Base-by-base conservation (phyloP, 2,329 filamentous ascomycete species). In the Microascus cirrosus region DNA sequence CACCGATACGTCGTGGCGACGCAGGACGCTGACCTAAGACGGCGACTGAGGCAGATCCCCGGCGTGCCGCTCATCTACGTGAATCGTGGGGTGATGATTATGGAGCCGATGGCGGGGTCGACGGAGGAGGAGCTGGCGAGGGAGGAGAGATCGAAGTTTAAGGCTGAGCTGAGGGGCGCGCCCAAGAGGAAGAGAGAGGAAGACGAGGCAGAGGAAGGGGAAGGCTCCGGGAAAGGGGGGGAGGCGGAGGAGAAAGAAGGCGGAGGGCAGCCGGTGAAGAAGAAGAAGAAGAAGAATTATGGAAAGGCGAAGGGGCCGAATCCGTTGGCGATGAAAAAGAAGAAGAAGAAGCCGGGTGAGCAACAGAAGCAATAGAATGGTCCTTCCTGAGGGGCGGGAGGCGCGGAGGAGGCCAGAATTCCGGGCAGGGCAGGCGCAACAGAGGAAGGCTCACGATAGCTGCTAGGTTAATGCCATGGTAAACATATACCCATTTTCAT, bases 31-130 rank as follows among this genome's bases (percentile, higher is more conserved):
- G 80, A 83, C 50, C 77, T 89, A 53, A 75, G 89, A 62, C 76
- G 78, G 53, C 73, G 76, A 62, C 77, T 93, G 73, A 79, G 88
- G 55, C 72, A 71, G n/a, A 78, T 92, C 22, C 78, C 82, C 25
- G 89, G 87, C 22, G 86, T 90, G 54, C 89, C 89, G 22, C 69
- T 93, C 61, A 81, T 94, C 53, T 93, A 93, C 68, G 87, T 93
- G 63, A 84, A 85, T 62, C 78, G 87, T 58, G 89, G 85, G 61
- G 88, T 95, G 57, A 89, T 93, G 82, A 75, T 76, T 53, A 66
- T 76, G 55, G 83, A 89, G 70, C 87, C 87, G 15, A 90, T 94
- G 86, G 85, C 87, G 20, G 79, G 77, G 45, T 79, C 79, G 57
- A 88, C 85, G 18, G 80, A 79, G 45, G 77, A 81, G 59, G 77